Base-by-base conservation (phyloP, 805 yeast species). In the Barnettozyma pratensis region DNA sequence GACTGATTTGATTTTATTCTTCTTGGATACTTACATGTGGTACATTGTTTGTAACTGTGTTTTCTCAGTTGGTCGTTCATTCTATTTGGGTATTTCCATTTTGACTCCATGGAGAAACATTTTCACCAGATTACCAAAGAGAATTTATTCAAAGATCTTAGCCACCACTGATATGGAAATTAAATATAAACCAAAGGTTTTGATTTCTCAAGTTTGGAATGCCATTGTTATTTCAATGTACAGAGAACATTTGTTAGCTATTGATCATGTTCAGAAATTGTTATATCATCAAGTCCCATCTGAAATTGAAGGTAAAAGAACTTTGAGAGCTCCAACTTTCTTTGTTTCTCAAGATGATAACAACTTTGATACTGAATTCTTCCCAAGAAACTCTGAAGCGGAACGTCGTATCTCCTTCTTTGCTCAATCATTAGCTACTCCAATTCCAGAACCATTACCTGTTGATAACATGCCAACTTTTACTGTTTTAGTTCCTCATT, bases 391-490 rank as follows among this genome's bases (percentile, higher is more conserved):
- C 70, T 89, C 97, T 41, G 99, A 94, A 72, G 99, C 99, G 55
- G 99, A 95, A 75, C 91, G 99, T 77, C 94, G 99, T 79, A 91
- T 94, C 61, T 88, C 97, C 51, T 94, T 95, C 86, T 94, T 94
- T 74, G 99, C 99, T 51, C 99, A 94, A 72, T 91, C 98, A 9
- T 77, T 94, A 70, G 95, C 99, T 45, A 94, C 99, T 51, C 99
- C 99, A 59, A 91, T 94, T 61, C 96, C 97, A 54, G 99, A 94
- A 74, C 98, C 99, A 54, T 77, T 94, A 65, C 99, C 99, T 40
- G 98, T 95, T 59, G 99, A 94, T 71, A 92, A 92, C 77, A 94
- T 94, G 99, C 99, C 99, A 56, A 92, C 98, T 10, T 94, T 94
- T 70, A 91, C 99, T 37, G 98, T 94, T 26, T 75, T 92, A 69